Evolutionary conservation across 2,329 filamentous ascomycete species (phyloP).

Genomic region (Metarhizium rileyi): DNA sequence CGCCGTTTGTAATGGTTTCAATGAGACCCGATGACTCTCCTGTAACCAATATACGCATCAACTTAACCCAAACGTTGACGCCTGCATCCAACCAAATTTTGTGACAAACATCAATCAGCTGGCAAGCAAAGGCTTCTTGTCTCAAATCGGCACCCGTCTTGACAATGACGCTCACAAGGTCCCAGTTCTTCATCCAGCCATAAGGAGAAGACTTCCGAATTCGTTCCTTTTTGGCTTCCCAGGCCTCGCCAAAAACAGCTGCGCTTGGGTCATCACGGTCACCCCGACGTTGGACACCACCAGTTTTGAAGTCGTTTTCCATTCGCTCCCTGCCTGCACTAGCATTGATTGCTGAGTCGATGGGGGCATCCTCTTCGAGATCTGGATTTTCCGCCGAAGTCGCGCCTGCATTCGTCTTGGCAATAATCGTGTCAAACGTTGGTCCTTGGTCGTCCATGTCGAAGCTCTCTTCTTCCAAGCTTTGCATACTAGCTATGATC

Average conservation of each 20-base stretch:
- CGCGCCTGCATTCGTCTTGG: slow-evolving; percentile 51
- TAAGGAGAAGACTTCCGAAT: slow-evolving; percentile 77
- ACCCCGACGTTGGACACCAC: slow-evolving; percentile 68
- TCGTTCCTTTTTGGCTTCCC: slow-evolving; percentile 74
- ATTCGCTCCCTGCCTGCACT: slow-evolving; percentile 72
- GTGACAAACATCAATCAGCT: slow-evolving; percentile 71
- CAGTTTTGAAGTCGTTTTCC: slow-evolving; percentile 85
- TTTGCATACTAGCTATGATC: slow-evolving; percentile 88
- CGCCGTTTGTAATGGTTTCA: slow-evolving; percentile 81
- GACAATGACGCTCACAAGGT: slow-evolving; percentile 76
- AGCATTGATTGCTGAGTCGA: slow-evolving; percentile 48
- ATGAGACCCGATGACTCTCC: slow-evolving; percentile 77
- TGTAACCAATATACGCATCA: slow-evolving; percentile 79
- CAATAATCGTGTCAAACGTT: slow-evolving; percentile 76
- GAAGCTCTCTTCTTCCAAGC: slow-evolving; percentile 75
- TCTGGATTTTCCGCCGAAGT: slow-evolving; percentile 31
- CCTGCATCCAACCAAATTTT: slow-evolving; percentile 71
- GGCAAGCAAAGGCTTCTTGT: slow-evolving; percentile 80
- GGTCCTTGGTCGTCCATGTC: slow-evolving; percentile 63
- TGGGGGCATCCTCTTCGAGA: slow-evolving; percentile 44
- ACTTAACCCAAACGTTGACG: slow-evolving; percentile 77
- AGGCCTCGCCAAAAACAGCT: slow-evolving; percentile 78
- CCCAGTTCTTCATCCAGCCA: slow-evolving; percentile 86
- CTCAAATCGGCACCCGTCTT: slow-evolving; percentile 77
- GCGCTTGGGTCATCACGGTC: slow-evolving; percentile 80